phyloP scores from a whole-genome alignment of 345 rosid genomes.

The Theobroma cacao region DNA sequence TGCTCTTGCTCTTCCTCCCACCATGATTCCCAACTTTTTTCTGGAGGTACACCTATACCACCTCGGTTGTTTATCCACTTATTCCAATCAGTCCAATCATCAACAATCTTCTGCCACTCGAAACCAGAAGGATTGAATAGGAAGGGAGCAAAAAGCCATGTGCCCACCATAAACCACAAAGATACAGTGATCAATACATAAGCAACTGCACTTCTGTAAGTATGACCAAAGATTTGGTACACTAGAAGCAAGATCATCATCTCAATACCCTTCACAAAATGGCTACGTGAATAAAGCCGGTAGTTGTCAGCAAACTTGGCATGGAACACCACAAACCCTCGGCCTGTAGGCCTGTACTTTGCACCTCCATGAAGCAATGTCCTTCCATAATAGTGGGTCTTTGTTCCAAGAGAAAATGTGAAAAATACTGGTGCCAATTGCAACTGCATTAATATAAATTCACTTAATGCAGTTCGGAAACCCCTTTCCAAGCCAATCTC shows the following conservation, averaged over 20 bases:
- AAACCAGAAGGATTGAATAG: constrained; percentile 98
- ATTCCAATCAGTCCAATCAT: constrained; percentile 99
- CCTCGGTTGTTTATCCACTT: constrained; percentile 95
- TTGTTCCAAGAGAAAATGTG: constrained; percentile 98
- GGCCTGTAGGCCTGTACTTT: constrained; percentile 91
- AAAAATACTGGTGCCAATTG: constrained; percentile 97
- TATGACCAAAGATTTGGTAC: constrained; percentile 78
- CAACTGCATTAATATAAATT: constrained; percentile 91
- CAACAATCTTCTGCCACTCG: constrained; percentile 99
- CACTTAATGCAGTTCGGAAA: constrained; percentile 91
- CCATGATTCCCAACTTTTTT: constrained; percentile 99
- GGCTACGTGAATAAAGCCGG: constrained; percentile 96
- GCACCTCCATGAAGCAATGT: constrained; percentile 98
- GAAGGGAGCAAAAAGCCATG: constrained; percentile 99
- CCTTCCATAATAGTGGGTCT: constrained; percentile 96
- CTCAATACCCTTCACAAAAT: constrained; percentile 96
- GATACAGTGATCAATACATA: constrained; percentile 87
- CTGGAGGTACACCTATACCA: constrained; percentile 96
- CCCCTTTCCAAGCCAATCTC: constrained; percentile 98
- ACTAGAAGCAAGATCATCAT: constrained; percentile 90
- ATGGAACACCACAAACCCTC: constrained; percentile 98
- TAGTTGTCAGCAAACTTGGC: constrained; percentile 99
- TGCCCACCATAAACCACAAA: constrained; percentile 99
- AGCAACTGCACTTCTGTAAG: constrained; percentile 85
- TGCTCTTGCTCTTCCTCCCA: constrained; percentile 99